Evolutionary conservation across 2,329 filamentous ascomycete species (phyloP).

Genomic region (Cladosporium halotolerans): DNA sequence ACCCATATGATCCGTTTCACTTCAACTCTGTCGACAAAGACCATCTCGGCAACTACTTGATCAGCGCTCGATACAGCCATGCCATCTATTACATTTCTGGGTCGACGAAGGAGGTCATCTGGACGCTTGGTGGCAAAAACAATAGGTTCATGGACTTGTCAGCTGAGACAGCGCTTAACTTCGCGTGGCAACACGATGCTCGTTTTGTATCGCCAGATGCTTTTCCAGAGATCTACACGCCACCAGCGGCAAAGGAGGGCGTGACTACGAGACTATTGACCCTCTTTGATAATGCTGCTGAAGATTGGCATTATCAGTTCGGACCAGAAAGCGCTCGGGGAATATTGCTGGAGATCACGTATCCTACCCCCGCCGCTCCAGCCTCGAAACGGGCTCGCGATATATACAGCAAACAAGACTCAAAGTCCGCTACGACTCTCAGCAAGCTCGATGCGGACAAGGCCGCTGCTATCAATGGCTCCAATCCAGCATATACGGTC

Average conservation of each 20-base stretch:
- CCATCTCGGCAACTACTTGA: conserved; percentile 40
- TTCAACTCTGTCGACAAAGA: conserved; percentile 48
- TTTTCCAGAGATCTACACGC: conserved; percentile 23
- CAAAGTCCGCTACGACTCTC: not conserved
- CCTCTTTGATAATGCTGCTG: conserved; percentile 48
- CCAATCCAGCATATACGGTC: conserved; percentile 24
- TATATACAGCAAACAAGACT: not conserved
- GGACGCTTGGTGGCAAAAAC: conserved; percentile 43
- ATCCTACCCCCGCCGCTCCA: conserved; percentile 15
- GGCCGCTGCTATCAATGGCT: conserved; percentile 22
- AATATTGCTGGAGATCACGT: conserved; percentile 28
- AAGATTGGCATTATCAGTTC: conserved; percentile 33
- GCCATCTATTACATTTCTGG: conserved; percentile 42
- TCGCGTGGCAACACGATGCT: conserved; percentile 31
- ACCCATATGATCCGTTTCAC: conserved; percentile 49
- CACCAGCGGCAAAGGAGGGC: conserved; percentile 17
- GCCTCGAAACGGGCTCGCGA: not conserved
- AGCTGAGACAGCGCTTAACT: conserved; percentile 23
- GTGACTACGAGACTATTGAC: conserved; percentile 41
- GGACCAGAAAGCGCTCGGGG: conserved; percentile 25
- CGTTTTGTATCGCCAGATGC: conserved; percentile 22
- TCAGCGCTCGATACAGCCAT: conserved; percentile 40
- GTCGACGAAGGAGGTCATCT: conserved; percentile 38
- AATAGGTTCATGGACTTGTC: conserved; percentile 32
- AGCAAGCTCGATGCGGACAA: conserved; percentile 19